Evolutionary conservation across 1,284 basidiomycete genomes (phyloP), one percentile per base, ranked within the genome.

Genomic region (Polyporus tsugae): DNA sequence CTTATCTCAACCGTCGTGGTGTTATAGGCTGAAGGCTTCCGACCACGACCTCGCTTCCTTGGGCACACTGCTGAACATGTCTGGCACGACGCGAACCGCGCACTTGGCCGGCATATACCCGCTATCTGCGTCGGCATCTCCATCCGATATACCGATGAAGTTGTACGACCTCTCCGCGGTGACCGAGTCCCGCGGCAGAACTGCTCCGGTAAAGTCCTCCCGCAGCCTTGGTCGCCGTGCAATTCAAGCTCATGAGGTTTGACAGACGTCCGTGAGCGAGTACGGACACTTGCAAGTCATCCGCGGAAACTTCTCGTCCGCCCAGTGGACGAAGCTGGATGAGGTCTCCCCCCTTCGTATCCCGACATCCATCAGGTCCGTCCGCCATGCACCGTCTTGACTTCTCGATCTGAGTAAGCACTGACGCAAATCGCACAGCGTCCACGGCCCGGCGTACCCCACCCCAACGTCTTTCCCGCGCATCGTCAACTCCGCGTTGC

Each of bases 51-150:
- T 93, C 41, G 76, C 83, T 9, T 83, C 79, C 60, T 74, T 89
- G 49, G 83, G 81, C 38, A 76, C 80, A 4, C 83, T 86, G 59
- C 80, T 93, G 57, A 89, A 88, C 73, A 86, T 84, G 81, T 81
- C 85, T 29, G 86, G 84, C 38, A 81, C 82, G 53, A 85, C 85
- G 62, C 85, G 84, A 15, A 88, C 93, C 71, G 84, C 83, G n/a
- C 82, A 87, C 53, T 82, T 94, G 15, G 79, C 79, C 61, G 92
- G 92, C 9, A 76, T 82, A 3, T 82, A 90, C 59, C 89, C 87
- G 67, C 77, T 33, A 64, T 77, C 65, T 58, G 75, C 55, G 35
- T 70, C 66, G 61, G 75, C 53, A 6, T 69, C 71, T 39, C 64
- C 63, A 42, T 58, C 62, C 19, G 78, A 79, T 58, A 77, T 83